These are phyloP conservation scores for Nakazawaea laoshanensis DNA, from an alignment of 805 yeast species.

Conservation along the genomic window DNA sequence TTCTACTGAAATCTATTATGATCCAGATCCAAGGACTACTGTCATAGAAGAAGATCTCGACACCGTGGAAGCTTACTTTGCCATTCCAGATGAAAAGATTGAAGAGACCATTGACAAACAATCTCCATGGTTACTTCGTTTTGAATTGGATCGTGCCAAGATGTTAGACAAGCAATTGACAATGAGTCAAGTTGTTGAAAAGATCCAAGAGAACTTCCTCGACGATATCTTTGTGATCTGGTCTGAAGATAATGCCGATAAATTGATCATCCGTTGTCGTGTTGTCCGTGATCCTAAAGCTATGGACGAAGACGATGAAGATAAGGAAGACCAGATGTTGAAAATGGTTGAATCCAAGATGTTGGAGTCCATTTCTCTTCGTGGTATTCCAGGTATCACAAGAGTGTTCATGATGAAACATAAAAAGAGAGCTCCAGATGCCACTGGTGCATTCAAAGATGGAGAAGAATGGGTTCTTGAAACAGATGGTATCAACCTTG, in stretches of 20 bases:
- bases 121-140: constrained; percentile 95
- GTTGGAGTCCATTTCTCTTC: constrained; percentile 87
- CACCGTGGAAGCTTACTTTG: constrained; percentile 94
- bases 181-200: constrained; percentile 97
- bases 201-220: constrained; percentile 85
- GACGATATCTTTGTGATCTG: constrained; percentile 95
- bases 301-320: constrained; percentile 87
- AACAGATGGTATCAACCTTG: constrained; percentile 95
- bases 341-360: constrained; percentile 92
- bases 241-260: constrained; percentile 99
- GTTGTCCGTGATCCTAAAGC: constrained; percentile 94
- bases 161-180: constrained; percentile 97
- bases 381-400: constrained; percentile 92
- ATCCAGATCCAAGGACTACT: constrained; percentile 97
- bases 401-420: constrained; percentile 89
- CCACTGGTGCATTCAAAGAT: constrained; percentile 79
- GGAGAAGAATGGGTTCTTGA: constrained; percentile 97
- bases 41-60: constrained; percentile 94
- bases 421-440: constrained; percentile 63
- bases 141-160: constrained; percentile 96
- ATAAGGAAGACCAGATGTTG: constrained; percentile 94
- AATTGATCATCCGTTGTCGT: constrained; percentile 94
- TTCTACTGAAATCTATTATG: constrained; percentile 95
- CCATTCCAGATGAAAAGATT: constrained; percentile 95
- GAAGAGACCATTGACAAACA: constrained; percentile 91